Conservation (phyloP, 441 rosid species). For the Jatropha podagrica region DNA sequence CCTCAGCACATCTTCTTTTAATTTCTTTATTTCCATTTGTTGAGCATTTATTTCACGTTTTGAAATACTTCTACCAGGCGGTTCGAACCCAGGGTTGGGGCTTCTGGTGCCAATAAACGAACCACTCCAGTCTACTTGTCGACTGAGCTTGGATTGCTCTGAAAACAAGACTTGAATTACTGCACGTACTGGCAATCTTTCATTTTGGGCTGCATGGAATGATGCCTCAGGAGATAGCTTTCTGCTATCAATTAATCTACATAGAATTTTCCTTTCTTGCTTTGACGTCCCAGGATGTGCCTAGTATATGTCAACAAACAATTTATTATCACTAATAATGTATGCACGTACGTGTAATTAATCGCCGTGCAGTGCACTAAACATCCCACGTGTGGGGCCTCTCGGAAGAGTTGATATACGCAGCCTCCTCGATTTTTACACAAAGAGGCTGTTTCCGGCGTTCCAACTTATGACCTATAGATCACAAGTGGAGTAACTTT, state of each 20-base stretch:
- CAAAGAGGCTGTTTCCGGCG: no score
- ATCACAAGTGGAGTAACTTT: no score
- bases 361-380: no score
- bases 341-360: no score
- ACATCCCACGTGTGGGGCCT: no score
- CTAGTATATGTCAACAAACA: constrained; percentile 26
- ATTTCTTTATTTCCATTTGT: constrained; percentile 54
- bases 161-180: constrained; percentile 69
- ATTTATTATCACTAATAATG: background rate
- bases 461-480: no score
- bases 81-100: constrained; percentile 42
- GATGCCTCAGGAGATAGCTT: constrained; percentile 79
- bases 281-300: constrained; percentile 67
- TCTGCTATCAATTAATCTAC: constrained; percentile 61
- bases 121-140: constrained; percentile 60
- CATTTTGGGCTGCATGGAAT: constrained; percentile 72
- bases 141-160: constrained; percentile 59
- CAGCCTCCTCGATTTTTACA: no score
- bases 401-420: no score
- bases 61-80: constrained; percentile 47
- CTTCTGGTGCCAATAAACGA: constrained; percentile 52
- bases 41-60: constrained; percentile 64
- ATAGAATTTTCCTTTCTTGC: constrained; percentile 67
- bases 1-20: constrained; percentile 64
- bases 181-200: constrained; percentile 75